These are phyloP conservation scores for Malus sieversii DNA, from an alignment of 306 rosid species.

Conservation along the genomic window DNA sequence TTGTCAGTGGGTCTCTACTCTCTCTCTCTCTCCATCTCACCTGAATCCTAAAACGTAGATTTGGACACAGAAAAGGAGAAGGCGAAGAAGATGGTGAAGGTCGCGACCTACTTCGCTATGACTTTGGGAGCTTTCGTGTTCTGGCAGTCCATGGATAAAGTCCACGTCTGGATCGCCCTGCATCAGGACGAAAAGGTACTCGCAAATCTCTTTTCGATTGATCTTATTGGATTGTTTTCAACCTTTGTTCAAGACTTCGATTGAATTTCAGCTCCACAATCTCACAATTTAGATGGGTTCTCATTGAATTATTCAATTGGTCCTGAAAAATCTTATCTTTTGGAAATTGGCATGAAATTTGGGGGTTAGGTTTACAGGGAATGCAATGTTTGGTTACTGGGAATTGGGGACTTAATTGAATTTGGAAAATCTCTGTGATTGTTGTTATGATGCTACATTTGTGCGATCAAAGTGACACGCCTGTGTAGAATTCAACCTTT, in stretches of 20 bases:
- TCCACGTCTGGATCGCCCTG: constrained; percentile 98
- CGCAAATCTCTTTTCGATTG: not conserved
- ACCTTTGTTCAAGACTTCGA: not conserved
- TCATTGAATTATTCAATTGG: not conserved
- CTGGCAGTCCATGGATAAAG: constrained; percentile 88
- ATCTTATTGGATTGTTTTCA: not conserved
- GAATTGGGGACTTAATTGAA: not conserved
- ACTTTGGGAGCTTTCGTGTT: constrained; percentile 82
- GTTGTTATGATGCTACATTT: not conserved
- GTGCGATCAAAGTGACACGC: not conserved
- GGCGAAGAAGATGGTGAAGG: constrained; percentile 61
- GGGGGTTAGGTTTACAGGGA: not conserved
- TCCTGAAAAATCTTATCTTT: not conserved
- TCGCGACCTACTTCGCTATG: constrained; percentile 79
- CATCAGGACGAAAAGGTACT: constrained; percentile 92
- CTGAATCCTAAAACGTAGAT: not conserved
- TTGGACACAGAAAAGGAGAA: not conserved
- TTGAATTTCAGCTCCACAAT: not conserved
- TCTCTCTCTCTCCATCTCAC: no score
- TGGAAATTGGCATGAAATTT: not conserved
- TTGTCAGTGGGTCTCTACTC: not conserved
- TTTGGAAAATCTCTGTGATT: not conserved
- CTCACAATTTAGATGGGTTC: not conserved
- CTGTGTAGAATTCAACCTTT: not conserved
- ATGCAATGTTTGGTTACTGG: not conserved